phyloP scores from a whole-genome alignment of 1,284 basidiomycete genomes.

The Fomitopsis betulina region DNA sequence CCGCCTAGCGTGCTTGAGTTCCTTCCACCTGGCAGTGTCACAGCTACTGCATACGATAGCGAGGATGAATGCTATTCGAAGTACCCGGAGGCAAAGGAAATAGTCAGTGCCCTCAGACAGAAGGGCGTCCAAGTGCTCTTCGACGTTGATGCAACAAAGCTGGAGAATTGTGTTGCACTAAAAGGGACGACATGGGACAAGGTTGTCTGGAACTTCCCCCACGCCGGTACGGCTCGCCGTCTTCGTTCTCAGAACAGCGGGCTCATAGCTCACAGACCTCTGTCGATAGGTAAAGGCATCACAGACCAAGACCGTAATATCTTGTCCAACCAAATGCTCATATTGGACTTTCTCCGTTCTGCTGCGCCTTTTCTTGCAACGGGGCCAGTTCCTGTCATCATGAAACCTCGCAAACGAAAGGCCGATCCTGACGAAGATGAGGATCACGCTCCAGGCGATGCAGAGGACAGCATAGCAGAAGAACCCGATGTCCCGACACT shows the following conservation, averaged over 20 bases:
- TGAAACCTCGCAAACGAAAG: constrained; percentile 40
- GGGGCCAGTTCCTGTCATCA: constrained; percentile 50
- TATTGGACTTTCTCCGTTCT: constrained; percentile 82
- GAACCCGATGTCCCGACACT: not conserved
- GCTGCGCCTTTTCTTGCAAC: constrained; percentile 59
- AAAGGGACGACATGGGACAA: constrained; percentile 68
- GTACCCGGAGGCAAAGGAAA: constrained; percentile 75
- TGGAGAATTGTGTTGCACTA: constrained; percentile 57
- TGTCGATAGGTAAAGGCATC: constrained; percentile 77
- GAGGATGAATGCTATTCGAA: constrained; percentile 77
- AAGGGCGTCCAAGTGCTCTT: constrained; percentile 77
- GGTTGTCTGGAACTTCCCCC: constrained; percentile 96
- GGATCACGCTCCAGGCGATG: constrained; percentile 24
- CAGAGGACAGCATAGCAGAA: constrained; percentile 22
- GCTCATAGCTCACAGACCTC: not conserved
- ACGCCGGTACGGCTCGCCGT: constrained; percentile 66
- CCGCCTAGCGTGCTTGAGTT: constrained; percentile 45
- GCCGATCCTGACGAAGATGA: constrained; percentile 39
- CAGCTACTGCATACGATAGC: constrained; percentile 86
- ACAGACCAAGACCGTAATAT: constrained; percentile 95
- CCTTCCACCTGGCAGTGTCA: constrained; percentile 65
- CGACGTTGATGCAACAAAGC: constrained; percentile 77
- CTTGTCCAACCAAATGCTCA: constrained; percentile 83
- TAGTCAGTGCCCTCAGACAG: constrained; percentile 52
- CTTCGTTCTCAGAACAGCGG: not conserved